phyloP scores from a whole-genome alignment of 163 green algal species.

The Coccomyxa subellipsoidea region DNA sequence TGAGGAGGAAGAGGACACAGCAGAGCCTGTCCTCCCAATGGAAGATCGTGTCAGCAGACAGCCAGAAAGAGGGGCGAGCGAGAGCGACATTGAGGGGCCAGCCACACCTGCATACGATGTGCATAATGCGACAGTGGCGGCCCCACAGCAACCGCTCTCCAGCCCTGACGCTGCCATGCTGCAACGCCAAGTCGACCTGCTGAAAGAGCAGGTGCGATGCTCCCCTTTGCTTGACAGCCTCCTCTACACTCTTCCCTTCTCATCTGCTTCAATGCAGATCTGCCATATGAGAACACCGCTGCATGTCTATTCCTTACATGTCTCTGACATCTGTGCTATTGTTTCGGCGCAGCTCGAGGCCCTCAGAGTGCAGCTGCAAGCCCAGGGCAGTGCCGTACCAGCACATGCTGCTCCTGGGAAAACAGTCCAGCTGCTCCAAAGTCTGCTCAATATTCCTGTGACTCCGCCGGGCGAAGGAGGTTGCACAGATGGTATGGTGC shows the following conservation, averaged over 20 bases:
- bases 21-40: not conserved
- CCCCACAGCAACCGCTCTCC: not conserved
- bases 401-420: not conserved
- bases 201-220: not conserved
- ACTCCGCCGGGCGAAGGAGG: too few relatives aligned
- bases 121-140: not conserved
- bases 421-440: not conserved
- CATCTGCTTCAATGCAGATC: too few relatives aligned
- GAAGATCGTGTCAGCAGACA: not conserved
- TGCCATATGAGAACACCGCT: too few relatives aligned
- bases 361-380: not conserved
- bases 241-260: too few relatives aligned
- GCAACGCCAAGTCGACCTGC: not conserved
- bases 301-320: too few relatives aligned
- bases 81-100: not conserved
- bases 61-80: not conserved
- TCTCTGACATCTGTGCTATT: not conserved
- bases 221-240: not conserved
- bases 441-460: too few relatives aligned
- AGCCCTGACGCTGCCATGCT: slow-evolving; percentile 22
- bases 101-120: not conserved
- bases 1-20: not conserved
- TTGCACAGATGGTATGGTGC: not conserved
- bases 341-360: not conserved
- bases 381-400: not conserved